Evolutionary conservation across 192 early-diverging fungal species (phyloP).

Genomic region (Powellomyces hirtus): DNA sequence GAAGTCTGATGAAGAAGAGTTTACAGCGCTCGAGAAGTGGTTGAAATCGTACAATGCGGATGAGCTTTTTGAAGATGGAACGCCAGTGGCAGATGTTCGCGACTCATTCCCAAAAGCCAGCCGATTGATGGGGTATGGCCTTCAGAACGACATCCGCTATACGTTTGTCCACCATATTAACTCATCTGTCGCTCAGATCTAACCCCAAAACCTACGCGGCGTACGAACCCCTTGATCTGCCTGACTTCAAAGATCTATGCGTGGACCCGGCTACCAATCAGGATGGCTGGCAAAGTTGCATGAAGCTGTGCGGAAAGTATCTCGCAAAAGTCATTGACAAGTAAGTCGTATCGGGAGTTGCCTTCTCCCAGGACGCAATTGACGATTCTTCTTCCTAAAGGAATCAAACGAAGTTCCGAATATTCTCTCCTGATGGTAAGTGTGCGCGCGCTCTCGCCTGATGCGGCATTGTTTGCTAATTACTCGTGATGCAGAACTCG

Average conservation of each 20-base stretch:
- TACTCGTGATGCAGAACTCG: constrained; percentile 17
- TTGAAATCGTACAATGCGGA: constrained; percentile 35
- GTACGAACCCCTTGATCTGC: constrained; percentile 33
- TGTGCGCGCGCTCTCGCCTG: background rate
- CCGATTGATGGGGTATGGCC: constrained; percentile 36
- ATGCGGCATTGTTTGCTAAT: background rate
- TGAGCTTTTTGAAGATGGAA: constrained; percentile 31
- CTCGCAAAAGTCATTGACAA: constrained; percentile 26
- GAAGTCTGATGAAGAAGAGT: constrained; percentile 35
- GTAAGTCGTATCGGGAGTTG: constrained; percentile 3
- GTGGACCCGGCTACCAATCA: background rate
- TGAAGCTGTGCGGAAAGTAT: constrained; percentile 26
- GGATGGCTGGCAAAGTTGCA: constrained; percentile 27
- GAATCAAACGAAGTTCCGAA: constrained; percentile 35
- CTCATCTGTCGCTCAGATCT: background rate
- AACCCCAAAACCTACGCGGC: constrained; percentile 36
- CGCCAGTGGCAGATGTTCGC: constrained; percentile 21
- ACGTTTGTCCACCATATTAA: background rate
- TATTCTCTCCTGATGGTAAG: constrained; percentile 43
- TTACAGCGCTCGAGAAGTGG: constrained; percentile 32
- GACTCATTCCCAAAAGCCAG: constrained; percentile 29
- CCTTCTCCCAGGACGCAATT: too few relatives aligned
- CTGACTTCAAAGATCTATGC: constrained; percentile 24
- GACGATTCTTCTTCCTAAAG: too few relatives aligned
- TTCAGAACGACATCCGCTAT: background rate